These are phyloP conservation scores for Dothistroma pini DNA, from an alignment of 2,329 filamentous ascomycete genomes.

Conservation along the genomic window DNA sequence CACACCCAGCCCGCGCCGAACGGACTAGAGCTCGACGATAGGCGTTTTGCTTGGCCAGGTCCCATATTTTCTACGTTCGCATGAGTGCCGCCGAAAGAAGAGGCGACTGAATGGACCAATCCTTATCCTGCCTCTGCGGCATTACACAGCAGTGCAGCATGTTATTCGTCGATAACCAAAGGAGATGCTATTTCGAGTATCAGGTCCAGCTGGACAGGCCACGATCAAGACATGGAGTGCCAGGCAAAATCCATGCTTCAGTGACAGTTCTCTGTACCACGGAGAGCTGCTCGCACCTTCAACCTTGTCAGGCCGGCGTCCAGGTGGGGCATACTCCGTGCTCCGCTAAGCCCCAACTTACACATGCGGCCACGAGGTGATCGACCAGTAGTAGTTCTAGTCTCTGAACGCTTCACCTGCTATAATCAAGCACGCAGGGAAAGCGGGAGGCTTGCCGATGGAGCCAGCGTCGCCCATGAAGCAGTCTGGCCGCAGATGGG, in stretches of 20 bases:
- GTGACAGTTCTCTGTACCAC: background rate
- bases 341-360: background rate
- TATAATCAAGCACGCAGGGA: background rate
- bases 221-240: background rate
- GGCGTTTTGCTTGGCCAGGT: conserved; percentile 3
- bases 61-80: background rate
- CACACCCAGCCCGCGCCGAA: background rate
- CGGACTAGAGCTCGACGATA: background rate
- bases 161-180: background rate
- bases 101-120: background rate
- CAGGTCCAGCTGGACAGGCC: background rate
- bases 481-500: background rate
- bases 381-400: background rate
- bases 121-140: background rate
- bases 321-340: background rate
- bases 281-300: background rate
- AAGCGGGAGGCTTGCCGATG: background rate
- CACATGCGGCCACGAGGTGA: background rate
- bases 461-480: background rate
- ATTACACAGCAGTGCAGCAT: background rate
- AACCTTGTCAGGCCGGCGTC: background rate
- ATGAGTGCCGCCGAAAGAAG: background rate
- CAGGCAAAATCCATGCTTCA: background rate
- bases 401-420: background rate
- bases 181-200: background rate